phyloP scores from a whole-genome alignment of 345 rosid genomes.

The Populus davidiana region DNA sequence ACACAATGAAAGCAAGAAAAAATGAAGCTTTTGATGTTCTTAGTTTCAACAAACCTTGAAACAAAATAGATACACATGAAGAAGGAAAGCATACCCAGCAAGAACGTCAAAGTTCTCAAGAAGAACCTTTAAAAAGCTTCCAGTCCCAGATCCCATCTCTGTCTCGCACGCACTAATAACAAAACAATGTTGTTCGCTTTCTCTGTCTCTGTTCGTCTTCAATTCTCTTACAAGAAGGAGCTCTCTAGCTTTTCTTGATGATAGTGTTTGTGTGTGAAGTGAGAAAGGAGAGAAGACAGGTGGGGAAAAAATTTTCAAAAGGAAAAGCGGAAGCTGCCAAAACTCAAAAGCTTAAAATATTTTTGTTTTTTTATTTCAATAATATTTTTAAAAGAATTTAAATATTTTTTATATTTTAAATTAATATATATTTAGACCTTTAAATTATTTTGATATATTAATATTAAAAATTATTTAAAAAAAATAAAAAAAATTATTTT shows the following conservation, averaged over 20 bases:
- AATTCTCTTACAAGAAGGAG: neutral
- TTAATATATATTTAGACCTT: too few species aligned
- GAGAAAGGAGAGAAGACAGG: neutral
- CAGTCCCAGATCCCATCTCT: slow-evolving; percentile 69
- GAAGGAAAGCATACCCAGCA: slow-evolving; percentile 58
- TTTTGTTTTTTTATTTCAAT: too few species aligned
- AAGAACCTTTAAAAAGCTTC: slow-evolving; percentile 62
- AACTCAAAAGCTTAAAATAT: neutral
- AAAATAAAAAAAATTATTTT: too few species aligned
- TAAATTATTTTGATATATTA: too few species aligned
- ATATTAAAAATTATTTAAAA: too few species aligned
- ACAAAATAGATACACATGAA: neutral
- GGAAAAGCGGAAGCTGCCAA: neutral
- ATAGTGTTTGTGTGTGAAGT: neutral
- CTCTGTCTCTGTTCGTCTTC: neutral
- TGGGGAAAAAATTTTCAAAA: too few species aligned
- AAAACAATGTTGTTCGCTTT: neutral
- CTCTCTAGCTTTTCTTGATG: neutral
- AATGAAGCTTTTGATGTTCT: neutral
- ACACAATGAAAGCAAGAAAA: neutral
- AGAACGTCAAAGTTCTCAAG: slow-evolving; percentile 81
- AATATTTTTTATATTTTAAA: too few species aligned
- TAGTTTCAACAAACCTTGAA: neutral
- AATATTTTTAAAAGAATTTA: too few species aligned
- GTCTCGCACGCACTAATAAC: neutral